Evolutionary conservation across 169 alveolate species (phyloP).

Genomic region (Eimeria praecox): DNA sequence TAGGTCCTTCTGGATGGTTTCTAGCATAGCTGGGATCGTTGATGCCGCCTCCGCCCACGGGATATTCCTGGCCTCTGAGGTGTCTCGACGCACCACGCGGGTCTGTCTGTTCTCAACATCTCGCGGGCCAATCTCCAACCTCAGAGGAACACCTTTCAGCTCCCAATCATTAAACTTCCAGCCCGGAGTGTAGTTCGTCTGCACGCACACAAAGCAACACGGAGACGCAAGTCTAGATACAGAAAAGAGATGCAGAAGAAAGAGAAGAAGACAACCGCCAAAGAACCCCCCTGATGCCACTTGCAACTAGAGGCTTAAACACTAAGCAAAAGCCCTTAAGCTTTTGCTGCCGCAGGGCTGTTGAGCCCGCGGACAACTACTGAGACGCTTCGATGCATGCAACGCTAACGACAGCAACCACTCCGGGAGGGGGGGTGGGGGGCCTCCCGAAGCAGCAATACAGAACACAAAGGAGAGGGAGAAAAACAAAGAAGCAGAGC

Average conservation of each 20-base stretch:
- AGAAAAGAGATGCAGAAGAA: background rate
- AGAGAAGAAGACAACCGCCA: background rate
- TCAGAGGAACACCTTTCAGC: constrained; percentile 99
- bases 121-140: constrained; percentile 98
- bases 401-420: background rate
- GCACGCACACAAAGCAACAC: constrained; percentile 93
- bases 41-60: constrained; percentile 53
- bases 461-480: background rate
- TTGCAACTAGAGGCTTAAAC: background rate
- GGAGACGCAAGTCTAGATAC: background rate
- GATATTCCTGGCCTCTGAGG: constrained; percentile 83
- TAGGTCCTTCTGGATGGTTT: constrained; percentile 81
- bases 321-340: too few species aligned
- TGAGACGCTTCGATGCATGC: background rate
- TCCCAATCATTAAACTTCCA: constrained; percentile 99
- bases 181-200: constrained; percentile 99
- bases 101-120: constrained; percentile 95
- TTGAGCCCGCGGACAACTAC: too few species aligned
- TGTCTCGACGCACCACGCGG: constrained; percentile 80
- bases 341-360: too few species aligned
- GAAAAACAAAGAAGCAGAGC: background rate
- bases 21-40: constrained; percentile 79
- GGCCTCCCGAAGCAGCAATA: background rate
- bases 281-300: too few species aligned
- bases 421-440: too few species aligned